Percentiles rank a stretch among this genome's conserved stretches.
phyloP scores from a whole-genome alignment of 2,329 filamentous ascomycete genomes.

The Calonectria pteridis region DNA sequence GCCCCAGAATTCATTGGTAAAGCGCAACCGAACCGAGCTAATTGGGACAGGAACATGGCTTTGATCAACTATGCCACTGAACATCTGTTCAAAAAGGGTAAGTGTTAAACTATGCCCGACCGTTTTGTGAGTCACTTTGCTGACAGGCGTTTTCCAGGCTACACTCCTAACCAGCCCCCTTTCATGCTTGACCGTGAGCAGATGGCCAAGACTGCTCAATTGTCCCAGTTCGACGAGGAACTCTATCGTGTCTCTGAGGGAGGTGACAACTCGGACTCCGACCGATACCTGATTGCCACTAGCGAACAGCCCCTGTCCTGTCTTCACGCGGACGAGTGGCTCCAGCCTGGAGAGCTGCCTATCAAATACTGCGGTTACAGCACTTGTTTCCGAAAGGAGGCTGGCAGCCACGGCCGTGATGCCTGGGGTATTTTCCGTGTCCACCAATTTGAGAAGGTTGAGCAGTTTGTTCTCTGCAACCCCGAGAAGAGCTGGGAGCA shows the following conservation, averaged over 20 bases:
- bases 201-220: slow-evolving; percentile 98
- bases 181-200: slow-evolving; percentile 95
- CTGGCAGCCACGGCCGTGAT: slow-evolving; percentile 86
- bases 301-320: slow-evolving; percentile 96
- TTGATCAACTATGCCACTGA: slow-evolving; percentile 95
- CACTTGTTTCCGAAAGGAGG: slow-evolving; percentile 96
- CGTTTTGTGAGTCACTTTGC: background rate
- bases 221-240: slow-evolving; percentile 97
- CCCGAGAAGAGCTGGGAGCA: slow-evolving; percentile 93
- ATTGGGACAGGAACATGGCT: slow-evolving; percentile 76
- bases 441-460: slow-evolving; percentile 96
- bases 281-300: slow-evolving; percentile 85
- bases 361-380: slow-evolving; percentile 88
- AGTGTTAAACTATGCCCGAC: background rate
- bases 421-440: slow-evolving; percentile 99
- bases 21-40: slow-evolving; percentile 20
- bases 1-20: background rate
- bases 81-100: slow-evolving; percentile 69
- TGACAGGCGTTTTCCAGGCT: slow-evolving; percentile 62
- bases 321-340: slow-evolving; percentile 94
- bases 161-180: slow-evolving; percentile 86
- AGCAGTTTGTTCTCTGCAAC: slow-evolving; percentile 85
- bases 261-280: slow-evolving; percentile 85
- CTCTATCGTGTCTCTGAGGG: slow-evolving; percentile 96
- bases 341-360: slow-evolving; percentile 85